Evolutionary conservation across 1,284 basidiomycete genomes (phyloP), one percentile per base, ranked within the genome.

Genomic region (Cutaneotrichosporon sp.): DNA sequence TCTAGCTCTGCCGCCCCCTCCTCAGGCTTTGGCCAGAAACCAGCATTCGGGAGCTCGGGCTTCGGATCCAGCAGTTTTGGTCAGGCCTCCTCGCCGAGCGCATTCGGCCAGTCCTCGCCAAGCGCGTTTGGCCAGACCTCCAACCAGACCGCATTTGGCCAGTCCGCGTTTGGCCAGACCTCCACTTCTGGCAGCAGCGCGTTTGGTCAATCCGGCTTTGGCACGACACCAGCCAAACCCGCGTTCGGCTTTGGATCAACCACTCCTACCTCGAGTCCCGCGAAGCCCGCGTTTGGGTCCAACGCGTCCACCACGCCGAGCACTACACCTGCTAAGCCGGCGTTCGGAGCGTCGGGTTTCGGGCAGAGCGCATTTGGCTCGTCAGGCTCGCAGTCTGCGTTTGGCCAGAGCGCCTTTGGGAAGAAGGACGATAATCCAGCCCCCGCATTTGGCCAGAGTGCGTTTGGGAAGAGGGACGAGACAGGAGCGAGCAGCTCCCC

Each of bases 11-110:
- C 63, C 7, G 61, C 61, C 29, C 61, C 60, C 31, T 51, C 48
- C 34, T 47, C 62, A 9, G 53, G 58, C 3, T 65, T 66, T 45
- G 65, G 62, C 37, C n/a, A 46, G 55, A 60, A 48, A 19, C 60
- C 66, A 19, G 56, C 62, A 9, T 54, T 61, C 33, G 61, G 58
- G 27, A 25, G 34, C 39, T 24, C 25, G 38, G 14, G 29, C 45
- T 38, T 37, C 14, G 29, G 47, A 27, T 20, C 49, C n/a, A n/a
- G n/a, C n/a, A n/a, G n/a, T n/a, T n/a, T n/a, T n/a, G n/a, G n/a
- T n/a, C 45, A 46, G 45, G 24, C 33, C 26, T 27, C 11, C 20
- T 19, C 19, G n/a, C 24, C 24, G 31, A 43, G 27, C 20, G 33
- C 17, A 51, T 26, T 63, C 33, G 47, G 47, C 10, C 33, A 44